Base-by-base conservation (phyloP, 2,329 filamentous ascomycete species). In the Exophiala calicioides region DNA sequence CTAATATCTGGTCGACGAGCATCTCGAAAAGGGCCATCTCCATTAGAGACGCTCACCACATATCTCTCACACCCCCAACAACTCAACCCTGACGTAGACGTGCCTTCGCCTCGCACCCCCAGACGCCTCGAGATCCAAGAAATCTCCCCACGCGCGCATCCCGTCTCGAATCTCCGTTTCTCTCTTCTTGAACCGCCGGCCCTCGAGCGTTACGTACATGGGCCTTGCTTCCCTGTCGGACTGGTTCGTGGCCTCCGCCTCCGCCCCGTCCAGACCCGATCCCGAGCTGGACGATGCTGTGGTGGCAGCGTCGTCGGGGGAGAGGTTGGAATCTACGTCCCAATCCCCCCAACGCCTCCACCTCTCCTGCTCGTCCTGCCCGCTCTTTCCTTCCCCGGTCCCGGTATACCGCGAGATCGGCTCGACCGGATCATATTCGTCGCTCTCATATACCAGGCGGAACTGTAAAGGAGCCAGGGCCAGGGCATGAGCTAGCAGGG, bases 371-470 rank as follows among this genome's bases (percentile, higher is more conserved):
- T 79, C 51, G 79, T 76, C 6, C n/a, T n/a, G n/a, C n/a, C n/a
- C n/a, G 18, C n/a, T 15, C 10, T 19, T 50, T 19, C 45, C 39
- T 9, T 24, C 29, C 13, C 41, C 37, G 9, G 38, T 35, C 20
- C 41, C 40, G 2, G 44, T 44, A 20, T 29, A 42, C 37, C 36
- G 41, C 18, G 47, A 45, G 24, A 49, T 56, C 20, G 36, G 50
- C 27, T 78, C 78, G 0, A 89, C 82, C 0, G 88, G 88, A 65
- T 95, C 89, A 81, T 86, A 88, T 66, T 96, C 90, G 15, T 88
- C 88, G 6, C 90, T 95, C 70, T 95, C 89, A 86, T 88, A 95
- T 1, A 93, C 71, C 37, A 97, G 66, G 30, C 75, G 77, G 50
- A 91, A 70, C 31, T 69, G 69, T 53, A 88, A 73, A 0, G 89